phyloP scores from a whole-genome alignment of 2,329 filamentous ascomycete species.

The Cladobotryum mycophilum region DNA sequence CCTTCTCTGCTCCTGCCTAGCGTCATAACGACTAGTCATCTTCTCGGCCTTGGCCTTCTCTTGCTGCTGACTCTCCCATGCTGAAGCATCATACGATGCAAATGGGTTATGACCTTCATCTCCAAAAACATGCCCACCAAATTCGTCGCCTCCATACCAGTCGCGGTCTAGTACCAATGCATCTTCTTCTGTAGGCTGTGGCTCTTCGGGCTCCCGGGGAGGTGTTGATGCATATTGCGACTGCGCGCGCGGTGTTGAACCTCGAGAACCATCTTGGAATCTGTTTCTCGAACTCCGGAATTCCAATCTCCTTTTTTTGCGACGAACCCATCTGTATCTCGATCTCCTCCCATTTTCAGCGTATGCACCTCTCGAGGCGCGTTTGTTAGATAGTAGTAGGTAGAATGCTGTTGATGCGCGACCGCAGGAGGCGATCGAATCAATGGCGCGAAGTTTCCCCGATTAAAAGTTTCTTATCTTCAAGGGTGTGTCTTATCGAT shows the following conservation, averaged over 20 bases:
- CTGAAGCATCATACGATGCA: conserved; percentile 65
- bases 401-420: conserved; percentile 6
- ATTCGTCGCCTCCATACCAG: conserved; percentile 87
- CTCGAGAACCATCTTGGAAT: conserved; percentile 27
- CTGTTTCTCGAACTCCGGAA: conserved; percentile 22
- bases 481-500: conserved; percentile 29
- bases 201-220: conserved; percentile 37
- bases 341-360: conserved; percentile 29
- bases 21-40: conserved; percentile 63
- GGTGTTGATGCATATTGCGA: conserved; percentile 38
- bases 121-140: conserved; percentile 73
- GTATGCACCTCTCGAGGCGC: background rate
- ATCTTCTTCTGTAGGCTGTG: conserved; percentile 62
- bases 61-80: conserved; percentile 70
- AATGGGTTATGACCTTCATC: conserved; percentile 94
- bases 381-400: background rate
- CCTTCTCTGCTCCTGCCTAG: conserved; percentile 75
- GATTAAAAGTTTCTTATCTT: conserved; percentile 18
- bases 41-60: conserved; percentile 73
- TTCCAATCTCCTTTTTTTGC: conserved; percentile 34
- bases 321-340: conserved; percentile 33
- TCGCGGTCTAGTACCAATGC: conserved; percentile 75
- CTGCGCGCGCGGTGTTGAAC: conserved; percentile 28
- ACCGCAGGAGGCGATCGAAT: background rate
- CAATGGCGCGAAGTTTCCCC: conserved; percentile 20